Base-by-base conservation (phyloP, 2,329 filamentous ascomycete genomes). In the Ceratocystis huliohia region DNA sequence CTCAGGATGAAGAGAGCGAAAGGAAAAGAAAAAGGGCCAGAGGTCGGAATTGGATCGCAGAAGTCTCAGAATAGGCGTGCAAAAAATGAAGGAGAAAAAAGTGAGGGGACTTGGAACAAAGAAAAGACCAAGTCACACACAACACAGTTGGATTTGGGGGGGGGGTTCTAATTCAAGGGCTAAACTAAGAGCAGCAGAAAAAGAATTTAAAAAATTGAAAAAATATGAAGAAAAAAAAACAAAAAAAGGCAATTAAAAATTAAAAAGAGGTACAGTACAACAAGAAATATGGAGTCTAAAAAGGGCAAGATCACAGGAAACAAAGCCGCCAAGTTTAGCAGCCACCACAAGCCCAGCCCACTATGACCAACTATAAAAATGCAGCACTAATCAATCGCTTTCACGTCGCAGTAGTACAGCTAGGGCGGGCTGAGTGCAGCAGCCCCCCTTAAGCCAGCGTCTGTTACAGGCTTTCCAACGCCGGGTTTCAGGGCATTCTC, bases 81-180 rank as follows among this genome's bases (percentile, higher is more conserved):
- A 66, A 63, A 57, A 66, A 63, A 22, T 28, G 4, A 17, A 62
- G 57, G 37, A 44, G 25, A 46, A 44, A 61, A 30, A 65, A 28
- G 53, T 61, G 53, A 25, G 63, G 63, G 48, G 48, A 46, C 61
- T 46, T 63, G 22, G n/a, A 33, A 41, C 22, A 48, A 50, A 64
- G 30, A 50, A 64, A 37, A 64, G 46, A 56, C 33, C 46, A 64
- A 48, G 50, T 64, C 63, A 57, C 63, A 56, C 46, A 64, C 22
- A 46, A 61, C 41, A 33, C 30, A 33, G 6, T 33, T 33, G 30
- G 30, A 33, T 33, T 8, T 33, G 6, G 30, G 30, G 30, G 5
- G 28, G 6, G 28, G 1, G 30, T 2, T 33, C 30, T 33, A 61
- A 53, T 3, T 57, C 64, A 59, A 61, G 50, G 50, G 64, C 53